Evolutionary conservation across 345 rosid species (phyloP).

Genomic region (Brassica nigra): DNA sequence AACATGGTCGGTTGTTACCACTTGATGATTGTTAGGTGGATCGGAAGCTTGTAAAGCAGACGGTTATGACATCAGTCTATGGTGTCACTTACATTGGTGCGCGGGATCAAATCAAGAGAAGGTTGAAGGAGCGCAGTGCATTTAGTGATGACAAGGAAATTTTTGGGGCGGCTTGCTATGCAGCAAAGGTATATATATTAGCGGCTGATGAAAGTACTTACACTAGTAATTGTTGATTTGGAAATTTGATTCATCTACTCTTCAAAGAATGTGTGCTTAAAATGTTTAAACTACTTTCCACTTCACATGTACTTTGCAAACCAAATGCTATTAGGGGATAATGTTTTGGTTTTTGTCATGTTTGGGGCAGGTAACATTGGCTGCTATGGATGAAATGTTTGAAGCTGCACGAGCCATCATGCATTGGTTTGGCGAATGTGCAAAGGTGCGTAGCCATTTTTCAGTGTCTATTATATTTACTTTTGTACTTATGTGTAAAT

Average conservation of each 20-base stretch:
- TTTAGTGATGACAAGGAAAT: slow-evolving; percentile 55
- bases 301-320: not conserved
- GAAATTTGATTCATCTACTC: slow-evolving; percentile 1
- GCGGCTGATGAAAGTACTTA: slow-evolving; percentile 5
- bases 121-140: slow-evolving; percentile 86
- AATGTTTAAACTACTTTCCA: slow-evolving; percentile 3
- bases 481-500: not conserved
- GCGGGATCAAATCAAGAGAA: slow-evolving; percentile 87
- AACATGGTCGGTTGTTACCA: slow-evolving; percentile 29
- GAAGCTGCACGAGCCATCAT: slow-evolving; percentile 92
- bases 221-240: not conserved
- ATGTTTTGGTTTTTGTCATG: slow-evolving; percentile 29
- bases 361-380: slow-evolving; percentile 67
- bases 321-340: slow-evolving; percentile 4
- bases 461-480: not conserved
- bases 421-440: slow-evolving; percentile 98
- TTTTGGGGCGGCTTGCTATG: slow-evolving; percentile 85
- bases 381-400: slow-evolving; percentile 95
- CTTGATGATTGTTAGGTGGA: slow-evolving; percentile 69
- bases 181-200: slow-evolving; percentile 82
- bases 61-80: slow-evolving; percentile 99
- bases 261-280: not conserved
- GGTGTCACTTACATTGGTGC: slow-evolving; percentile 98
- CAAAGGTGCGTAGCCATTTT: slow-evolving; percentile 58
- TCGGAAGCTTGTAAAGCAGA: slow-evolving; percentile 98